Conservation (phyloP, 352 stramenopile species). For the Phytophthora fragariae region DNA sequence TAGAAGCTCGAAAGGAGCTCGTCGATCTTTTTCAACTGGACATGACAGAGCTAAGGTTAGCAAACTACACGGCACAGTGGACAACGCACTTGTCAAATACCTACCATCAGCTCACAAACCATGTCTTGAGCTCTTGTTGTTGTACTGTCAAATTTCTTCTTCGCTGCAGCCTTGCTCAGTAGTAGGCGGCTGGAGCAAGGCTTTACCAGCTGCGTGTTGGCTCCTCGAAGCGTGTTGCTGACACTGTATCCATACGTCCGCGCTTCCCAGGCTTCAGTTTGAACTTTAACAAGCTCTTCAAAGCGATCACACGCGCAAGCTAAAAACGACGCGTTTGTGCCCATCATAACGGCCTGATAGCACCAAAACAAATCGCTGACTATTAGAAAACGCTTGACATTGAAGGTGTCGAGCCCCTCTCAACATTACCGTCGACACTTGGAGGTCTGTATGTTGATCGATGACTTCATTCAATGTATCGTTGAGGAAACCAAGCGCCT, state of each 20-base stretch:
- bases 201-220: slow-evolving; percentile 48
- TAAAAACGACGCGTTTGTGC: slow-evolving; percentile 76
- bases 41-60: not conserved
- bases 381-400: not conserved
- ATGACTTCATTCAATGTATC: slow-evolving; percentile 81
- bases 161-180: slow-evolving; percentile 70
- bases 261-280: slow-evolving; percentile 77
- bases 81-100: slow-evolving; percentile 6
- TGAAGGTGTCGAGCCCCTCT: not conserved
- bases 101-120: slow-evolving; percentile 85
- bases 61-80: not conserved
- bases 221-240: slow-evolving; percentile 61
- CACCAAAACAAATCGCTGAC: not conserved
- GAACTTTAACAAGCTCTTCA: slow-evolving; percentile 64
- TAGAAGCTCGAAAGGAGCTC: slow-evolving; percentile 80
- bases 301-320: slow-evolving; percentile 75
- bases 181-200: slow-evolving; percentile 59
- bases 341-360: slow-evolving; percentile 70
- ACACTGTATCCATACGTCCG: slow-evolving; percentile 77
- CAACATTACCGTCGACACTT: slow-evolving; percentile 72
- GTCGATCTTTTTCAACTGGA: slow-evolving; percentile 84
- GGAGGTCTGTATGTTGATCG: slow-evolving; percentile 72
- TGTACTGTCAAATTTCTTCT: slow-evolving; percentile 87
- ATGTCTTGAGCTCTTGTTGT: slow-evolving; percentile 83
- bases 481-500: slow-evolving; percentile 75